Base-by-base conservation (phyloP, 805 yeast genomes). In the Priceomyces haplophilus region DNA sequence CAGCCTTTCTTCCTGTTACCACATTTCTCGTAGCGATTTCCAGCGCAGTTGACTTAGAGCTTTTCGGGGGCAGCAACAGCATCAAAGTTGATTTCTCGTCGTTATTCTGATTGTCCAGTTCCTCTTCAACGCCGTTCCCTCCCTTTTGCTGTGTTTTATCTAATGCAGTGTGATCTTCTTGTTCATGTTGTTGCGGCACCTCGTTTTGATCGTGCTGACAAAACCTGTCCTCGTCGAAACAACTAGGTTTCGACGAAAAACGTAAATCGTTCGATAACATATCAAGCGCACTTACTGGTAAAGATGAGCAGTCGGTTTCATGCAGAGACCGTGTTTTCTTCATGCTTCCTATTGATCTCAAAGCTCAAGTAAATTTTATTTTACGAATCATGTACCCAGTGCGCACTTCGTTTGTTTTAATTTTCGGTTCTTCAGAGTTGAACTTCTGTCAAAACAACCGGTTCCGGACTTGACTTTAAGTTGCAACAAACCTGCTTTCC, bases 1-100 rank as follows among this genome's bases (percentile, higher is more conserved):
- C 83, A 0, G 83, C 83, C 52, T 78, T 78, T 45, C 83, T 62
- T 4, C 82, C 82, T 1, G 79, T 68, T 27, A 73, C 64, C 5
- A 48, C 40, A 29, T 27, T 32, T 33, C 38, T 27, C 11, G 43
- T 31, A 18, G 42, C 35, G 19, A 39, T 17, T 21, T 43, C 43
- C 12, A 43, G 17, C 7, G 40, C 15, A 13, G 46, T 27, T 4
- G 39, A 36, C 17, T 19, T 20, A 34, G 33, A 6, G 19, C 23
- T 32, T 15, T 7, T 20, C 35, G n/a, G 23, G 5, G 31, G 31
- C 7, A 15, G 31, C 5, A 27, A 5, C 31, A 12, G 31, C 31
- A 27, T 15, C 31, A 27, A n/a, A 32, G 23, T 7, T 16, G 17
- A 6, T 5, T 32, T 4, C 20, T 32, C 19, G 6, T 32, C 23